Evolutionary conservation across 208 protist genomes (phyloP).

Genomic region (Eutreptiella sp.): DNA sequence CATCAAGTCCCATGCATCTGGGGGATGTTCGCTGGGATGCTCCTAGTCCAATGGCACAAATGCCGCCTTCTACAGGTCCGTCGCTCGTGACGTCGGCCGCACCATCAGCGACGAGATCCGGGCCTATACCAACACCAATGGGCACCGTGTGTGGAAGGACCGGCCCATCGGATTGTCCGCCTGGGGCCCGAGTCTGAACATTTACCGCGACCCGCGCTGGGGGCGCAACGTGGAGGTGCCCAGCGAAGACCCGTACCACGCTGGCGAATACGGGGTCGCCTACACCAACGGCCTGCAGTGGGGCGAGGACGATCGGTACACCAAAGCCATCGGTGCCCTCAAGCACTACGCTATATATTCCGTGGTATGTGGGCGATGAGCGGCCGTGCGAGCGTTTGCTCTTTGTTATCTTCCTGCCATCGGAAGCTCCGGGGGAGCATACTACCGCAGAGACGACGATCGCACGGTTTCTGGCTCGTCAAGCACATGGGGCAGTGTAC

Average conservation of each 20-base stretch:
- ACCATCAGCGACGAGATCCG: constrained; percentile 15
- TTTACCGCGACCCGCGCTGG: constrained; percentile 46
- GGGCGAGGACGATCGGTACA: background rate
- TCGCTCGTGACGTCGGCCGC: constrained; percentile 1
- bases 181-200: constrained; percentile 42
- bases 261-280: constrained; percentile 28
- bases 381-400: too few species aligned
- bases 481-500: too few species aligned
- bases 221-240: constrained; percentile 40
- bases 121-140: constrained; percentile 2
- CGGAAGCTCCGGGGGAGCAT: too few species aligned
- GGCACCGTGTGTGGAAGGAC: background rate
- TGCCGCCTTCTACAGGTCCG: too few species aligned
- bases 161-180: constrained; percentile 8
- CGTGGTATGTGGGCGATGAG: too few species aligned
- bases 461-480: too few species aligned
- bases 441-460: too few species aligned
- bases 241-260: constrained; percentile 40
- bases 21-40: too few species aligned
- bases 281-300: constrained; percentile 34
- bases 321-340: constrained; percentile 12
- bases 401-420: too few species aligned
- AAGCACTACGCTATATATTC: constrained; percentile 37
- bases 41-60: too few species aligned
- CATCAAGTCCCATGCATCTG: too few species aligned